Evolutionary conservation across 2,329 filamentous ascomycete species (phyloP), one percentile per base, ranked within the genome.

Genomic region (Sphaerostilbella broomeana): DNA sequence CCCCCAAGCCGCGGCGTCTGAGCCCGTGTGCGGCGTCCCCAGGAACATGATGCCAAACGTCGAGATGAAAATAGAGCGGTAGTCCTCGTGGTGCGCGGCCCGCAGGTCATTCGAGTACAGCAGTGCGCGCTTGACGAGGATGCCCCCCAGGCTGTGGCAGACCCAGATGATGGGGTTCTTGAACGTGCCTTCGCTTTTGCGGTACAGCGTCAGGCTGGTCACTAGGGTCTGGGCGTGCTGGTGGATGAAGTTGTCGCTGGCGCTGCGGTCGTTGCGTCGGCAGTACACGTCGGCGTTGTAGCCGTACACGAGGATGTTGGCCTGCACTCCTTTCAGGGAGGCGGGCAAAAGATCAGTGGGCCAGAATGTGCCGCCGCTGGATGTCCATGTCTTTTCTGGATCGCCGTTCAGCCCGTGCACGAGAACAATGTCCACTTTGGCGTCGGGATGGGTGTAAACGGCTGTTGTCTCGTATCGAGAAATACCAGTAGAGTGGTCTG

Each of bases 11-110:
- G 82, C 83, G 2, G 80, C 62, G 46, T 80, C 79, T 2, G 81
- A 78, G 7, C 83, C 84, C 13, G 72, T 76, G 56, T 88, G 84
- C 6, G 84, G 84, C 11, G 84, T 89, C 11, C 84, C 84, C 19
- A 89, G 69, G 56, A 89, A 89, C 22, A 88, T 69, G 42, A 88
- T 75, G 17, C 79, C 84, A 52, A 81, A 88, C 0, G 84, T 88
- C 1, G 81, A 86, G 8, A 86, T 72, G 49, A 75, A 86, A 37
- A 87, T 75, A 9, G 80, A 81, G 15, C 81, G 73, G 24, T 78
- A 70, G 40, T 82, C 72, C 44, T 84, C 75, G 25, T 79, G 73
- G 48, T 77, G 70, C 40, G 73, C 69, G 27, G 69, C 70, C 6
- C 67, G 69, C 10, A 84, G 56, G 50, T 78, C 80, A 48, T 75